Conservation (phyloP, 257 asterid species). For the Eustoma russellianum region DNA sequence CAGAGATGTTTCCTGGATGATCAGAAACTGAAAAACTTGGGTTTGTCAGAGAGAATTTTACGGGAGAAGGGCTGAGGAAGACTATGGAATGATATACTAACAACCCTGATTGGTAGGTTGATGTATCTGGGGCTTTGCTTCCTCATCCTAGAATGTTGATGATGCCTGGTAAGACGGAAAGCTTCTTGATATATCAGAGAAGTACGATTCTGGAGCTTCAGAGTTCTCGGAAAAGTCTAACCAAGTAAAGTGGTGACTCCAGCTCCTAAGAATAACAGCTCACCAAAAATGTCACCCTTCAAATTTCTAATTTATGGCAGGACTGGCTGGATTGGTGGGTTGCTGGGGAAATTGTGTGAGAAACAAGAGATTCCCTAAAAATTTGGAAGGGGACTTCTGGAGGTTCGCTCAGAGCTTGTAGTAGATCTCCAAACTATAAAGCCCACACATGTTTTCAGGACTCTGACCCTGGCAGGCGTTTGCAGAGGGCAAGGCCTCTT, state of each 20-base stretch:
- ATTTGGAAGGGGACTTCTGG: constrained; percentile 86
- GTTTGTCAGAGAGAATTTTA: constrained; percentile 74
- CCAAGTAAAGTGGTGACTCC: constrained; percentile 47
- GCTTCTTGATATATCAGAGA: constrained; percentile 58
- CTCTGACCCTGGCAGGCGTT: constrained; percentile 79
- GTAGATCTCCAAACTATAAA: constrained; percentile 54
- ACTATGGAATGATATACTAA: constrained; percentile 80
- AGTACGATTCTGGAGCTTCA: constrained; percentile 43
- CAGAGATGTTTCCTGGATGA: constrained; percentile 96
- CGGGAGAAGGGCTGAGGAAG: constrained; percentile 92
- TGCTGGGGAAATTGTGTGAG: constrained; percentile 85
- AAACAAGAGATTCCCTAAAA: constrained; percentile 76
- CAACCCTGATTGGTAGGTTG: constrained; percentile 98
- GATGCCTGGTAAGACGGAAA: constrained; percentile 89
- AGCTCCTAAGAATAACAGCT: constrained; percentile 25
- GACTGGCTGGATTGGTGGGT: constrained; percentile 95
- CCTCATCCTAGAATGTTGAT: constrained; percentile 97
- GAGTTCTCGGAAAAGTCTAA: constrained; percentile 32
- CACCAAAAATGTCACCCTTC: constrained; percentile 36
- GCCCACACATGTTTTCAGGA: constrained; percentile 92
- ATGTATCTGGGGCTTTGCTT: constrained; percentile 90
- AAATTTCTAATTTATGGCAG: constrained; percentile 91
- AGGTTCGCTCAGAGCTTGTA: constrained; percentile 53
- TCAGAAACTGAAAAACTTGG: constrained; percentile 70
- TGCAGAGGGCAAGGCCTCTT: constrained; percentile 72